These are phyloP conservation scores for Colletotrichum kahawae DNA, from an alignment of 2,329 filamentous ascomycete species.

Conservation along the genomic window DNA sequence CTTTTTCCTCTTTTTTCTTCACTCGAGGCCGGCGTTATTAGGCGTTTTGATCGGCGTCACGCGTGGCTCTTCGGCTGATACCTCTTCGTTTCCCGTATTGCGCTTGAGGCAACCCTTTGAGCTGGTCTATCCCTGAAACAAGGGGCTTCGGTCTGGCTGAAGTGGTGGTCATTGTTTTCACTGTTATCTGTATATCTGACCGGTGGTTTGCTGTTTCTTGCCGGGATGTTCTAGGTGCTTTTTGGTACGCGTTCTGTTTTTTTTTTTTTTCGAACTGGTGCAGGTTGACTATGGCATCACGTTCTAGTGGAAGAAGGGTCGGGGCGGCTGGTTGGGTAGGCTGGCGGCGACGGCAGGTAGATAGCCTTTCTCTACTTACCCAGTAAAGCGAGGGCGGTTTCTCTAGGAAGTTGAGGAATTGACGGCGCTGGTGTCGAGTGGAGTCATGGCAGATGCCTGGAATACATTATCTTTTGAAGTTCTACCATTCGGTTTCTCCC, in stretches of 20 bases:
- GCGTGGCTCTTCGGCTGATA: conserved; percentile 21
- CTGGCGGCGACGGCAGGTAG: neutral
- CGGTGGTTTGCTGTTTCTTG: neutral
- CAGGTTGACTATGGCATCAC: neutral
- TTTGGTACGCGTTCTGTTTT: neutral
- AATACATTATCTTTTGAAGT: neutral
- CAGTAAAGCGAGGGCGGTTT: neutral
- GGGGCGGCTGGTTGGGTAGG: neutral
- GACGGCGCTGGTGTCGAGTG: neutral
- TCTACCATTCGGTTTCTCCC: neutral
- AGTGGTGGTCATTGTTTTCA: neutral
- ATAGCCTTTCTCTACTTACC: rapidly evolving
- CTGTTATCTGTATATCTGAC: neutral
- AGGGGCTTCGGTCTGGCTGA: neutral
- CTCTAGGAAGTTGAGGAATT: neutral
- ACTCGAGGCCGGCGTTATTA: conserved; percentile 22
- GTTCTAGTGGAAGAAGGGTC: neutral
- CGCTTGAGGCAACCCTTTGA: neutral
- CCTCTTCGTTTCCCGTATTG: neutral
- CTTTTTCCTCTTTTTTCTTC: neutral
- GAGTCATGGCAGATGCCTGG: neutral
- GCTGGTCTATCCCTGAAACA: neutral
- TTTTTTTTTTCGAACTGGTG: neutral
- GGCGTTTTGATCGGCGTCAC: conserved; percentile 20
- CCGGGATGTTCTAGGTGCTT: neutral